Evolutionary conservation across 2,329 filamentous ascomycete species (phyloP), one percentile per base, ranked within the genome.

Genomic region (Rhynchosporium graminicola): DNA sequence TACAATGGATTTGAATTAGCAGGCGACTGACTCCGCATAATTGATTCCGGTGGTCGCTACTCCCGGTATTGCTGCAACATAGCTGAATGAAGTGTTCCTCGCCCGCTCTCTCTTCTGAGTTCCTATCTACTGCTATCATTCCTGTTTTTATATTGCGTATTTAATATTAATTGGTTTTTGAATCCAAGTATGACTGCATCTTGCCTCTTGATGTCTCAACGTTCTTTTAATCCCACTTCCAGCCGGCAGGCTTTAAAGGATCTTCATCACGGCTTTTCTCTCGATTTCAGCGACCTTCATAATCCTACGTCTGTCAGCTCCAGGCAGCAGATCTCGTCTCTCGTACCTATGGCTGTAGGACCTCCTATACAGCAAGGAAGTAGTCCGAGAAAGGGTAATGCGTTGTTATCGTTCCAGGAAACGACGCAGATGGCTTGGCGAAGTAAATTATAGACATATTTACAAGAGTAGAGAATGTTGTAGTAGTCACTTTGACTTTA

Each of bases 221-320:
- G 50, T 26, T 28, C 31, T 3, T 33, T 38, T 28, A 52, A 26
- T 52, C 50, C 50, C 7, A 4, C 3, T 33, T 12, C 31, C 50
- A n/a, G 38, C 50, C 3, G 31, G 50, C 31, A 38, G 50, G 29
- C 50, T 52, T n/a, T 1, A 31, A 4, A 52, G 15, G 29, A 52
- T 52, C 29, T 33, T 52, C 7, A 26, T 52, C 5, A 52, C 50
- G 20, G 50, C 50, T n/a, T 52, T 52, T n/a, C 33, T 52, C 31
- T 52, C 50, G 2, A 52, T 26, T n/a, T 38, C 50, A 2, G 50
- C 50, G 13, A 52, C 50, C 12, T 33, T 52, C 15, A 13, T 52
- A 52, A 15, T 52, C 31, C 31, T 52, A n/a, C 33, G 50, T 9
- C 50, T 52, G 15, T 36, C 50, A 12, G 31, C 50, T 26, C 50